Base-by-base conservation (phyloP, 768 basidiomycete species). In the Tulasnella sp. region DNA sequence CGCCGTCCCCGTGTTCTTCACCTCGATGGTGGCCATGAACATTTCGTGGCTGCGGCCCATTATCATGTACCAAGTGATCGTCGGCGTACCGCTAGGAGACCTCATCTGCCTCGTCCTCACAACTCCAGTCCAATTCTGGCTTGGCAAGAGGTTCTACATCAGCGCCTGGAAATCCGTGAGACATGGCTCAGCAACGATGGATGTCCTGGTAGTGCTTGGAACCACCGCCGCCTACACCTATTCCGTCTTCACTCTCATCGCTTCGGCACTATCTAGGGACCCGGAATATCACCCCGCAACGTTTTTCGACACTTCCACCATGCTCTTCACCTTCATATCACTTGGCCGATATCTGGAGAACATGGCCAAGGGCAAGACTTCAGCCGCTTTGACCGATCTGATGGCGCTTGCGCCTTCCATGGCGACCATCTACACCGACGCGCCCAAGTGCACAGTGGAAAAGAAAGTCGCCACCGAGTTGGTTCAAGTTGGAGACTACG, bases 231-330 rank as follows among this genome's bases (percentile, higher is more conserved):
- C 98, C 11, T 99, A 97, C 85, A 89, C 93, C 83, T 99, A 99
- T 86, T 99, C 97, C 0, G 81, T 96, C 37, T 86, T 91, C 81
- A 86, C 90, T 72, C 89, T 99, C 88, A 69, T 94, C 81, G 87
- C 87, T 75, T 93, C 95, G 8, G 85, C 89, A 4, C 89, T 93
- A 86, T 91, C 92, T 83, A 86, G 88, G 6, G 90, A 93, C 14
- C 89, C 92, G 0, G 89, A 89, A 64, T 95, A 89, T 84, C 92
- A 91, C 28, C 97, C 98, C 1, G 90, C 93, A 85, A 90, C 96
- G 72, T 99, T 99, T 87, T 99, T 99, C 87, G 98, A 99, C 87
- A 99, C 98, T 1, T 98, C 96, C 84, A 98, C 98, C 28, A 99
- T 98, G 98, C 88, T 99, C 81, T 93, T 99, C 89, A 94, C 93